Evolutionary conservation across 2,329 filamentous ascomycete genomes (phyloP).

Genomic region (Phaeosphaeria sp.): DNA sequence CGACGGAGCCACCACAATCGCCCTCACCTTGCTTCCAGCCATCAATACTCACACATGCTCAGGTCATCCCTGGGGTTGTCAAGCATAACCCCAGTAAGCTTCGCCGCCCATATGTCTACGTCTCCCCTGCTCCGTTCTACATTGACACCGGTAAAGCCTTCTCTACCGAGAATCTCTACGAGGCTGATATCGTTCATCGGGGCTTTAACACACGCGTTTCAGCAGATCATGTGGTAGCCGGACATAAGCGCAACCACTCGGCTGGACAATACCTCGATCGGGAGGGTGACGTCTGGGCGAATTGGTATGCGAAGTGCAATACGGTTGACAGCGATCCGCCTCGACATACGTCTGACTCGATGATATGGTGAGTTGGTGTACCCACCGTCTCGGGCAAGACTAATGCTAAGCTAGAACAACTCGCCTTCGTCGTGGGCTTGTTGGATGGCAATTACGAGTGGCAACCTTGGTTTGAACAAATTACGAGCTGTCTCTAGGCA

Average conservation of each 20-base stretch:
- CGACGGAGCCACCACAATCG: not conserved
- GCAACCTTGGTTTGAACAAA: no score
- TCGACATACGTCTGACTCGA: not conserved
- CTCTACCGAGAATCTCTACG: conserved; percentile 9
- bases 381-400: not conserved
- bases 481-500: no score
- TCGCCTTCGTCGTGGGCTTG: not conserved
- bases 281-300: not conserved
- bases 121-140: conserved; percentile 7
- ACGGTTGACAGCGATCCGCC: not conserved
- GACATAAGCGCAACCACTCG: not conserved
- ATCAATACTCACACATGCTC: conserved; percentile 5
- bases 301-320: not conserved
- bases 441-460: not conserved
- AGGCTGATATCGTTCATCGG: conserved; percentile 7
- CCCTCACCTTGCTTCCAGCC: not conserved
- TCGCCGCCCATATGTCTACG: not conserved
- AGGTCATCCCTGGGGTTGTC: conserved; percentile 1
- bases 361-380: not conserved
- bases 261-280: not conserved
- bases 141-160: conserved; percentile 9
- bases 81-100: not conserved
- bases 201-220: conserved; percentile 11
- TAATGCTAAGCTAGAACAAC: not conserved
- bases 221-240: not conserved